Evolutionary conservation across 2,329 filamentous ascomycete species (phyloP), one percentile per base, ranked within the genome.

Genomic region (Xylariaceae sp.): DNA sequence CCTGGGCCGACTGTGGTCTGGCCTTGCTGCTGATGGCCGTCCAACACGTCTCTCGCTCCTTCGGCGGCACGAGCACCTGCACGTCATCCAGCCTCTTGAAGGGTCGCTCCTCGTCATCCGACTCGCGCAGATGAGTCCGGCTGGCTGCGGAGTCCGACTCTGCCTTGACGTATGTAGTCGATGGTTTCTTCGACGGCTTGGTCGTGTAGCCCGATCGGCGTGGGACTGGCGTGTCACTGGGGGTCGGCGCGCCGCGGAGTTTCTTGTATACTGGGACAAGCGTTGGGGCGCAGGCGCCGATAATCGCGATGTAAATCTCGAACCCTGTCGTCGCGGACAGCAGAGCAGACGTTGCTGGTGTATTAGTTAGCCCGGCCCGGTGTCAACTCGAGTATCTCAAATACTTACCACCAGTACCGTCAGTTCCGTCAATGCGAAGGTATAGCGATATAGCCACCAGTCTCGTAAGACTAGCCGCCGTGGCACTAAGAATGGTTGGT

Each of bases 251-350:
- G 4, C 43, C 13, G 16, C 37, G 32, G 4, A 54, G 24, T 21
- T 23, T 53, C 26, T 54, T 53, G 24, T 58, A 57, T 5, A 51
- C 39, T 5, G 58, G 55, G 1, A 35, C 29, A 4, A 60, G 49
- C 1, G 55, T 59, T 4, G 56, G 58, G 1, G 49, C 55, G 8
- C 52, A 58, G 9, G 58, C 49, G 21, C 36, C 58, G 20, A 60
- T 60, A 16, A 57, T 57, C 3, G 52, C 52, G 42, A 60, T 23
- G 30, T 57, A 60, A 16, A 60, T 42, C 9, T 60, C 58, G 35
- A 51, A 53, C n/a, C 45, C 49, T 6, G 52, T 51, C 18, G 50
- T 46, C 15, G 55, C 58, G 9, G 45, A 48, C 6, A 56, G 37
- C 3, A 53, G 20, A 7, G 58, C 58, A 15, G 46, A 48, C 8